Evolutionary conservation across 2,329 filamentous ascomycete species (phyloP).

Genomic region (Cladobotryum protrusum): DNA sequence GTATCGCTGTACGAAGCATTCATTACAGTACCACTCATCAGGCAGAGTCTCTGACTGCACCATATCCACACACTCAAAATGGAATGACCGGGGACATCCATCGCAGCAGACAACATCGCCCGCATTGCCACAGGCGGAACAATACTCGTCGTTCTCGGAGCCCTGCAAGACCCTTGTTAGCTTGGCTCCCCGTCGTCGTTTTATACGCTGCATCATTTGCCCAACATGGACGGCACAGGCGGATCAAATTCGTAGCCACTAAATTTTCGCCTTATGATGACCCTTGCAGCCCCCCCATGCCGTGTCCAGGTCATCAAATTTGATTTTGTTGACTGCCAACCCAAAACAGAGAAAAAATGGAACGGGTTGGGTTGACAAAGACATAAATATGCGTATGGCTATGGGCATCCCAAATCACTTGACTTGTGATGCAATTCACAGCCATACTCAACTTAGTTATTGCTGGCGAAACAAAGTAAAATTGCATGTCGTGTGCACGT

Average conservation of each 20-base stretch:
- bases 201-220: slow-evolving; percentile 13
- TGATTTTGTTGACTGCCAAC: background rate
- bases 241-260: slow-evolving; percentile 9
- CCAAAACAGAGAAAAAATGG: slow-evolving; percentile 5
- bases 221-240: slow-evolving; percentile 13
- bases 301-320: slow-evolving; percentile 9
- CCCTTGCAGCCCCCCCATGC: slow-evolving; percentile 12
- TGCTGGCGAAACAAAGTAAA: too few species aligned
- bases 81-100: slow-evolving; percentile 82
- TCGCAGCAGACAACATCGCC: slow-evolving; percentile 91
- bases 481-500: slow-evolving; percentile 23
- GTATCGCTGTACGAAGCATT: slow-evolving; percentile 51
- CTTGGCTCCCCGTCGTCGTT: slow-evolving; percentile 14
- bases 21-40: slow-evolving; percentile 81
- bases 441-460: too few species aligned
- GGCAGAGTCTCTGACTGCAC: slow-evolving; percentile 61
- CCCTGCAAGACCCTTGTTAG: slow-evolving; percentile 29
- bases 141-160: slow-evolving; percentile 80
- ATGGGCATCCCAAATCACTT: too few species aligned
- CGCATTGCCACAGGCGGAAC: slow-evolving; percentile 75
- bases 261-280: slow-evolving; percentile 11
- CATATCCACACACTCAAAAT: slow-evolving; percentile 82
- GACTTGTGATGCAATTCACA: too few species aligned
- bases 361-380: too few species aligned
- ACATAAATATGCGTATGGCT: too few species aligned